These are phyloP conservation scores for Ophiostoma pallidulum DNA, from an alignment of 2,329 filamentous ascomycete genomes.

Conservation along the genomic window DNA sequence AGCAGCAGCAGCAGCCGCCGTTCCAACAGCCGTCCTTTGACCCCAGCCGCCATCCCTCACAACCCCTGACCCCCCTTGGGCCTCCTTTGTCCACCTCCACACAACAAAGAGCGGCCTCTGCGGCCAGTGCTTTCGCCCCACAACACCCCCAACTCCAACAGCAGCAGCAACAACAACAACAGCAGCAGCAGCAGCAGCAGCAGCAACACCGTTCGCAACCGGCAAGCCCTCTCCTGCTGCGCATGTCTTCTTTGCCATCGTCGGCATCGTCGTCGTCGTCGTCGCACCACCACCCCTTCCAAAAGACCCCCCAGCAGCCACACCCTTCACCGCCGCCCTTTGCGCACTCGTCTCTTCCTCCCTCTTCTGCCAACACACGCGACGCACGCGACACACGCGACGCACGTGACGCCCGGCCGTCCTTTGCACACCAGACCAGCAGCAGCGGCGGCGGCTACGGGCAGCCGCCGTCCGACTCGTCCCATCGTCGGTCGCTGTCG, in stretches of 20 bases:
- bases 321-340: constrained; percentile 26
- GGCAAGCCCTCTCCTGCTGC: constrained; percentile 51
- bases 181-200: constrained; percentile 4
- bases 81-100: constrained; percentile 33
- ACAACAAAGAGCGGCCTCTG: constrained; percentile 25
- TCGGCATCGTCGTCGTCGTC: not conserved
- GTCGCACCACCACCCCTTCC: not conserved
- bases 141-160: constrained; percentile 2
- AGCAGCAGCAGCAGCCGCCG: not conserved
- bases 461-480: constrained; percentile 23
- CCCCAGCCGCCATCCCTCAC: constrained; percentile 41
- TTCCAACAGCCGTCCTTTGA: constrained; percentile 24
- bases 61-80: constrained; percentile 45
- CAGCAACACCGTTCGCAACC: constrained; percentile 36
- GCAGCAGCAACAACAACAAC: constrained; percentile 13
- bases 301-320: not conserved
- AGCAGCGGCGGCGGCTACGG: constrained; percentile 29
- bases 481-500: constrained; percentile 40
- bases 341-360: constrained; percentile 8
- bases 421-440: constrained; percentile 17
- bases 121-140: not conserved
- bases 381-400: no score
- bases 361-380: not conserved
- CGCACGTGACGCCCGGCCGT: constrained; percentile 1
- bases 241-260: constrained; percentile 24